Base-by-base conservation (phyloP, 441 rosid genomes). In the Capsella rubella region DNA sequence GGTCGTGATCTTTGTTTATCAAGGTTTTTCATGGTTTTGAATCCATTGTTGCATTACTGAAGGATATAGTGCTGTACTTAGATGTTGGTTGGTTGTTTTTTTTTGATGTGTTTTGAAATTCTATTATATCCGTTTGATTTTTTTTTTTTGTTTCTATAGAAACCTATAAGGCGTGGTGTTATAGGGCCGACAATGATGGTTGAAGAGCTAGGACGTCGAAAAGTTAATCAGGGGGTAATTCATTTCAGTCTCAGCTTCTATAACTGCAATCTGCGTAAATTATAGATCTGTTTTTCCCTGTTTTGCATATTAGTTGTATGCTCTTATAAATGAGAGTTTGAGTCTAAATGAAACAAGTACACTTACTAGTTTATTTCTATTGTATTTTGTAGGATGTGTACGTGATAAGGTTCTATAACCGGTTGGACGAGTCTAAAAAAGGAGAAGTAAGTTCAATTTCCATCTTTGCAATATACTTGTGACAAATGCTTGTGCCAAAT, bases 161-260 rank as follows among this genome's bases (percentile, higher is more conserved):
- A 57, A 83, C 98, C 97, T 72, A 87, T 95, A 71, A 85, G 98
- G 84, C 89, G 79, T 74, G 99, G 99, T 72, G 89, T 87, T 10
- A 81, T 86, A 67, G 94, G 98, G 70, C 98, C 90, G 10, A 72
- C 92, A 40, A 78, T 93, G 60, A 85, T 84, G 86, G 85, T 95
- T 81, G 97, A 91, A 84, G 99, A 95, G 79, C 77, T 85, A 21
- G 99, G 98, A 55, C 92, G 93, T 58, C 92, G 86, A 63, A 87
- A 67, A 77, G 82, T 93, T 74, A 82, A 83, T 73, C 70, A 52
- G 43, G 92, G 89, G 89, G 99, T 91, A 80, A 73, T 85, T 21
- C 67, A 31, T 21, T 55, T 34, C n/a, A 60, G 14, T 68, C 35
- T 63, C 25, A 35, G 9, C 55, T 59, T 64, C 21, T 72, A 32